Conservation (phyloP, 2,329 filamentous ascomycete species). For the Albifimbria verrucaria region DNA sequence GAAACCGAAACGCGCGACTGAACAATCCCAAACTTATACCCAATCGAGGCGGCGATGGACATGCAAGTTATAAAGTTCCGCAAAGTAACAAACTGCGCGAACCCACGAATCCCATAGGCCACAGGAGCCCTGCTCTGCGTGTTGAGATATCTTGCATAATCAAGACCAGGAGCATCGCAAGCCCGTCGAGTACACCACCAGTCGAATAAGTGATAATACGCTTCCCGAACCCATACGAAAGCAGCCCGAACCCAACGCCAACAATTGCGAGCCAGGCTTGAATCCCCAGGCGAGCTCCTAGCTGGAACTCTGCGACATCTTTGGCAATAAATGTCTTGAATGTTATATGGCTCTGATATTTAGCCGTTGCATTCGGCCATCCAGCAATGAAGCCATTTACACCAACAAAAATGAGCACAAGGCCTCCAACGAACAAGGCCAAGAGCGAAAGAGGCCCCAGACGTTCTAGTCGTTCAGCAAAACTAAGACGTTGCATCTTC, state of each 20-base stretch:
- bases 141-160: conserved; percentile 9
- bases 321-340: neutral
- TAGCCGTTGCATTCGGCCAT: neutral
- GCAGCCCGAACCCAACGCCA: conserved; percentile 7
- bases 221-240: conserved; percentile 7
- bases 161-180: neutral
- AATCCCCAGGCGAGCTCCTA: conserved; percentile 1
- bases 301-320: no score
- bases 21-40: conserved; percentile 9
- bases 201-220: conserved; percentile 11
- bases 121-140: conserved; percentile 5
- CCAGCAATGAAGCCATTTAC: neutral
- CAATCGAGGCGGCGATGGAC: conserved; percentile 5
- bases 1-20: neutral
- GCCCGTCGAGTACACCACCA: conserved; percentile 8
- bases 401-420: conserved; percentile 3
- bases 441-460: conserved; percentile 3
- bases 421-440: conserved; percentile 4
- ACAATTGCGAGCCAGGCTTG: conserved; percentile 9
- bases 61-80: neutral
- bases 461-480: neutral
- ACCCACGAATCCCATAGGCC: conserved; percentile 2
- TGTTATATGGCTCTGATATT: neutral
- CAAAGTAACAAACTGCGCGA: neutral
- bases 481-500: neutral